Base-by-base conservation (phyloP, 1,139 yeast genomes). In the Taphrina deformans region DNA sequence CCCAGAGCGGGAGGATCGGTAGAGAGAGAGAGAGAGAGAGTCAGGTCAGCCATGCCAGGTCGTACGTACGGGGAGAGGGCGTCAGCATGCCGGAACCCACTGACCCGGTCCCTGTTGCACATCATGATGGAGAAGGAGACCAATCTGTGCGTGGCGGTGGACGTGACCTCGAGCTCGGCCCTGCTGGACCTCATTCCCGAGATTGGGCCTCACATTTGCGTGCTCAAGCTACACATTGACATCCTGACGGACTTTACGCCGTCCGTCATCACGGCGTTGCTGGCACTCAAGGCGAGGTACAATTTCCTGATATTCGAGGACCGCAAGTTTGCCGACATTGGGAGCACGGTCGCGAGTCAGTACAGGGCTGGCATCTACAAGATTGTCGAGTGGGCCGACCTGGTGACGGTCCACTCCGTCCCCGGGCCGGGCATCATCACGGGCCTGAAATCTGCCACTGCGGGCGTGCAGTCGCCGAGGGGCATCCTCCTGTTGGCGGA, bases 321-420 rank as follows among this genome's bases (percentile, higher is more conserved):
- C 77, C 84, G 99, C 70, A 95, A 95, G 79, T 95, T 95, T 77
- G 99, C 99, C 31, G 99, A 95, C 76, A 95, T 95, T 72, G 99
- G 99, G n/a, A 90, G 91, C 73, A 95, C 99, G 0, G 99, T 93
- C 62, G 92, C 92, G 77, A 83, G 89, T 50, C 99, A 95, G 77
- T 95, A 93, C 77, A 79, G 87, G 48, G 89, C 96, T 51, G 99
- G 99, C 55, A 87, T 90, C 2, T 91, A 85, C 79, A 85, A 84
- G 74, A 93, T 93, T 69, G 95, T 96, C 10, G 79, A 85, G 72
- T 95, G 99, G 99, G 85, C 99, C 0, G 97, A 95, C 73, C 89
- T 95, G 69, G 92, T 98, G 60, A 95, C 95, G 75, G 99, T 98
- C 0, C 99, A 95, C 73, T 96, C 98, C 66, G 92, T 95, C 29